phyloP scores from a whole-genome alignment of 2,329 filamentous ascomycete species.

The Fusarium napiforme region DNA sequence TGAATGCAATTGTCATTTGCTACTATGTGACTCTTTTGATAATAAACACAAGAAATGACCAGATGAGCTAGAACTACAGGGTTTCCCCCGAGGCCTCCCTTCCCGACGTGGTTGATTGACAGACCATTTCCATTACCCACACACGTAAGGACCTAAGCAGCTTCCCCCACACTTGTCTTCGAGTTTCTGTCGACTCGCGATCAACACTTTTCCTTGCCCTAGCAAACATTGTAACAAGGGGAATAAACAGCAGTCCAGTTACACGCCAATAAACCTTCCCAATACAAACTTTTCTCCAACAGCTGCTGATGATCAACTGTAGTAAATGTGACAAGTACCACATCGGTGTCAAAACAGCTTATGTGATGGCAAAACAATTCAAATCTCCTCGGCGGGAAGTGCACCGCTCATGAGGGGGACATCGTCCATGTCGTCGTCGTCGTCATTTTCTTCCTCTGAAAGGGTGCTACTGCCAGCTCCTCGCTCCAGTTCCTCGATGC shows the following conservation, averaged over 20 bases:
- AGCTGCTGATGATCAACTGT: not conserved
- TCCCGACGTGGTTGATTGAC: not conserved
- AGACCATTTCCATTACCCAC: not conserved
- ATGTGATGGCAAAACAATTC: not conserved
- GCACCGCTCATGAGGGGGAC: conserved; percentile 39
- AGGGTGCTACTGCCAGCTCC: conserved; percentile 42
- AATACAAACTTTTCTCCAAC: not conserved
- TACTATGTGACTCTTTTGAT: not conserved
- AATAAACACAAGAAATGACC: not conserved
- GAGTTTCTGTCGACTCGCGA: not conserved
- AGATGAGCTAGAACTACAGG: not conserved
- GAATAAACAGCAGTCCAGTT: not conserved
- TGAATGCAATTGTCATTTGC: not conserved
- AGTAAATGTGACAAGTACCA: not conserved
- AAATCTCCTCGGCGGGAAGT: conserved; percentile 38
- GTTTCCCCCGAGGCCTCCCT: not conserved
- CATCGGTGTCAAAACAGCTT: not conserved
- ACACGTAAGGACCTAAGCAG: not conserved
- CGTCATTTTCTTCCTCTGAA: conserved; percentile 30
- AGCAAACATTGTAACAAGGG: not conserved
- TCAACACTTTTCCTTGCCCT: conserved; percentile 16
- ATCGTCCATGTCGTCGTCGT: conserved; percentile 19
- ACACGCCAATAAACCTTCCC: not conserved
- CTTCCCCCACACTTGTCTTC: not conserved
- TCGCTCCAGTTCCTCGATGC: conserved; percentile 57